These are phyloP conservation scores for Tylopilus sp. DNA, from an alignment of 1,284 basidiomycete species.

Conservation along the genomic window DNA sequence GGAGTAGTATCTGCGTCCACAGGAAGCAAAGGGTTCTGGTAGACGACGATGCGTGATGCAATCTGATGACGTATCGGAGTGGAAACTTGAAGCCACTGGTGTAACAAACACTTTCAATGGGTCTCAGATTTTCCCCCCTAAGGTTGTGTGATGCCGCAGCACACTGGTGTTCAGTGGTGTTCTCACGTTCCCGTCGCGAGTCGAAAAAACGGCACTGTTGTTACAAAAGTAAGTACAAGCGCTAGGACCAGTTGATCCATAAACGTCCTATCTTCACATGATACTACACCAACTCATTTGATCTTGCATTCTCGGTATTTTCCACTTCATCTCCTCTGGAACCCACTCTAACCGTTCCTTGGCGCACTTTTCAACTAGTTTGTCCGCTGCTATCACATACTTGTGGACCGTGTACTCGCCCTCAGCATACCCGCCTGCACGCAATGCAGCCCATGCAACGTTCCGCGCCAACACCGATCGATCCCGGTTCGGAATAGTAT, in stretches of 20 bases:
- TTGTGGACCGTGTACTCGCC: slow-evolving; percentile 24
- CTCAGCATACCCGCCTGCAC: slow-evolving; percentile 22
- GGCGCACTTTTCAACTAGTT: slow-evolving; percentile 17
- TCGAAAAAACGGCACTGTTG: background rate
- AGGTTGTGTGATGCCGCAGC: too few relatives aligned
- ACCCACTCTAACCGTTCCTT: slow-evolving; percentile 28
- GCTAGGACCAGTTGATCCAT: background rate
- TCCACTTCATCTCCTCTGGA: slow-evolving; percentile 14
- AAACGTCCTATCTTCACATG: background rate
- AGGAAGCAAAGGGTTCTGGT: too few relatives aligned
- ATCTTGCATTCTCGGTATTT: slow-evolving; percentile 30
- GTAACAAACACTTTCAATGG: too few relatives aligned
- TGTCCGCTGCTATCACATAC: slow-evolving; percentile 23
- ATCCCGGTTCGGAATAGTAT: slow-evolving; percentile 25
- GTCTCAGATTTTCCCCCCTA: too few relatives aligned
- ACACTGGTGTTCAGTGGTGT: too few relatives aligned
- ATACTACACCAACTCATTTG: slow-evolving; percentile 5
- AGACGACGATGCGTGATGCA: too few relatives aligned
- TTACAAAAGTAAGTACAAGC: background rate
- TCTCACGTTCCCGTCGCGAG: too few relatives aligned
- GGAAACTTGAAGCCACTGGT: too few relatives aligned
- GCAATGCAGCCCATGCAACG: slow-evolving; percentile 32
- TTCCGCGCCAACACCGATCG: slow-evolving; percentile 20
- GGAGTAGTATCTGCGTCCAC: too few relatives aligned
- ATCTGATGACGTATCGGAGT: too few relatives aligned